Conservation (phyloP, 2,329 filamentous ascomycete genomes). For the Nannizzia gypsea region DNA sequence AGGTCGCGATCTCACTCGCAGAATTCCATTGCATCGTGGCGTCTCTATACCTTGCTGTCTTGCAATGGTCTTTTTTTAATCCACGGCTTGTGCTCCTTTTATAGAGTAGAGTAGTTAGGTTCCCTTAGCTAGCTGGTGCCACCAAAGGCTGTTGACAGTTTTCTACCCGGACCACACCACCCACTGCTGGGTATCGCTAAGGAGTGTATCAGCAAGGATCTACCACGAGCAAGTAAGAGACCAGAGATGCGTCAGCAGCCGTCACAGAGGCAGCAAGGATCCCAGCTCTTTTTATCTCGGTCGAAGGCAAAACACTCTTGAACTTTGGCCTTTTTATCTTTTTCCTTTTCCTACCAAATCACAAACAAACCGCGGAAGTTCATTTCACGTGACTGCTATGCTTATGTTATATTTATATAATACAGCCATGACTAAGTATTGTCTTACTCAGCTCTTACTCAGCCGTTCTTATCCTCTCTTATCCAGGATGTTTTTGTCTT, state of each 20-base stretch:
- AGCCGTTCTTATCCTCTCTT: background rate
- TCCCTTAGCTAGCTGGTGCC: background rate
- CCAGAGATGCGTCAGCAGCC: background rate
- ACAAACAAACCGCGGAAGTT: background rate
- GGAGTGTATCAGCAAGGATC: background rate
- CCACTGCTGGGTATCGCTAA: background rate
- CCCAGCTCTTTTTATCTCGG: no score
- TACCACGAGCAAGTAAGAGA: background rate
- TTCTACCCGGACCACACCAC: background rate
- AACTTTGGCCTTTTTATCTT: no score
- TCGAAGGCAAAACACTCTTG: no score
- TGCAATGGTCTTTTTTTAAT: background rate
- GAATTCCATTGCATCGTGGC: constrained; percentile 24
- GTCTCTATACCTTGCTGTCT: background rate
- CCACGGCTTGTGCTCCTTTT: background rate
- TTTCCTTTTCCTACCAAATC: no score
- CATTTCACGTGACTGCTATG: background rate
- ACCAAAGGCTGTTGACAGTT: background rate
- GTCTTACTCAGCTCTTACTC: no score
- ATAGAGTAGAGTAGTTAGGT: background rate
- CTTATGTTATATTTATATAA: background rate
- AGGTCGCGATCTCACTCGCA: constrained; percentile 29
- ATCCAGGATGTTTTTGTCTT: background rate
- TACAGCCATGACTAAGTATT: background rate
- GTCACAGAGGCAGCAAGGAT: background rate